Conservation (phyloP, 257 asterid genomes). For the Leptodermis oblonga region DNA sequence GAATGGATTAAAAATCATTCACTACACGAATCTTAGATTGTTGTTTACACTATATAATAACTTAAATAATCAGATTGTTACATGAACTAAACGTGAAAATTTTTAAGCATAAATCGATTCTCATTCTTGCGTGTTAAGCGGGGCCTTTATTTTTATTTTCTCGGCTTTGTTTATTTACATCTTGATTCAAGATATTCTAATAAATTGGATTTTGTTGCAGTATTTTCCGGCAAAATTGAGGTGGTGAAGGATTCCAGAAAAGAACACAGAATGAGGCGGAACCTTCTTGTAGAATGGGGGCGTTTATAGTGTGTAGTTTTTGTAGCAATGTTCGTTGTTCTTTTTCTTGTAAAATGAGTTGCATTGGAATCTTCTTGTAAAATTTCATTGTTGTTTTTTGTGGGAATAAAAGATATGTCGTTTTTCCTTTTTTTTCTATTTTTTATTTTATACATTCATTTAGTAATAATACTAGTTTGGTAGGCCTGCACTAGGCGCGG, state of each 20-base stretch:
- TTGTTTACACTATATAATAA: background rate
- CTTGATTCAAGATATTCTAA: background rate
- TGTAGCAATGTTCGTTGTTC: background rate
- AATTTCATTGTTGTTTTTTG: background rate
- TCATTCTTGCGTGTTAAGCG: no score
- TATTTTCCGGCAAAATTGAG: slow-evolving; percentile 50
- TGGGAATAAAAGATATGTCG: background rate
- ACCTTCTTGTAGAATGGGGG: background rate
- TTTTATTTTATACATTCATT: background rate
- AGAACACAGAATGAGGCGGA: background rate
- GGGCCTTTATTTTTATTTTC: no score
- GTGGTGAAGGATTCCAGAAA: slow-evolving; percentile 35
- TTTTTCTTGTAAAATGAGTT: background rate
- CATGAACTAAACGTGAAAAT: no score
- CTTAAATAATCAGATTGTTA: no score
- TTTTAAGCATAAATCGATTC: no score
- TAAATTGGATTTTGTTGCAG: slow-evolving; percentile 23
- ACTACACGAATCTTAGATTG: background rate
- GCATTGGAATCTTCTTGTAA: no score
- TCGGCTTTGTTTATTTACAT: no score
- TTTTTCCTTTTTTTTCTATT: no score
- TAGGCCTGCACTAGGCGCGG: no score
- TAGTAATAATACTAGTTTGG: no score
- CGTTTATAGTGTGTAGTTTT: background rate
- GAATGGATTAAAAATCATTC: no score